Evolutionary conservation across 441 rosid species (phyloP).

Genomic region (Breynia disticha): DNA sequence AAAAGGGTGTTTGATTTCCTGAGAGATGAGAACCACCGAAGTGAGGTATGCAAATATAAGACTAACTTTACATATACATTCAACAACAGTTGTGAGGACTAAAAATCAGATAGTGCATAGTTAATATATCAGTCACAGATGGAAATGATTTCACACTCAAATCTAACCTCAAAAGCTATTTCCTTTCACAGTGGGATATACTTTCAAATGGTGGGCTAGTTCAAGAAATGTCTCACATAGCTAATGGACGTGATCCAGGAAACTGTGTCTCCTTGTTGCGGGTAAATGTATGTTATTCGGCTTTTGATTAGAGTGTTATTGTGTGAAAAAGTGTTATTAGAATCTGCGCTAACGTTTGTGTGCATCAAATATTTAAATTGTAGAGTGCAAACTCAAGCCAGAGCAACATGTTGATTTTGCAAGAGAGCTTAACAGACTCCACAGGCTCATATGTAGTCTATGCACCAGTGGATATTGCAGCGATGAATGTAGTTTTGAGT

Average conservation of each 20-base stretch:
- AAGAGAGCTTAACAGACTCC: constrained; percentile 81
- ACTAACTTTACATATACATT: too few species aligned
- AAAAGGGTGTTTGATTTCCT: constrained; percentile 43
- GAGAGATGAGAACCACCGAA: constrained; percentile 40
- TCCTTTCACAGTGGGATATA: constrained; percentile 83
- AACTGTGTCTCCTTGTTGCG: constrained; percentile 86
- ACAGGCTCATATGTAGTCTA: constrained; percentile 88
- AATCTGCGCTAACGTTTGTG: not conserved
- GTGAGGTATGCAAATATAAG: constrained; percentile 17
- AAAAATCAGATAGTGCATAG: too few species aligned
- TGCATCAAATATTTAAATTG: not conserved
- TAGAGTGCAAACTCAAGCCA: constrained; percentile 91
- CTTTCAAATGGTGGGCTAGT: constrained; percentile 86
- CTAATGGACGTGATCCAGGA: constrained; percentile 91
- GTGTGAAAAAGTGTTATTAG: too few species aligned
- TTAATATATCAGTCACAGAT: too few species aligned
- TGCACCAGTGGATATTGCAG: constrained; percentile 88
- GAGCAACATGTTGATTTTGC: constrained; percentile 96
- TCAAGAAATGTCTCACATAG: constrained; percentile 98
- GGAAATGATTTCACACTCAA: too few species aligned
- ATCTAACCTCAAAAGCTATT: too few species aligned
- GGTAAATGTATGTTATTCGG: constrained; percentile 49
- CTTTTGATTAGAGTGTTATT: not conserved
- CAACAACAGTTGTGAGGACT: too few species aligned
- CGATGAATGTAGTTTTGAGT: constrained; percentile 80